phyloP scores from a whole-genome alignment of 169 alveolate species.

The Ichthyophthirius multifiliis region DNA sequence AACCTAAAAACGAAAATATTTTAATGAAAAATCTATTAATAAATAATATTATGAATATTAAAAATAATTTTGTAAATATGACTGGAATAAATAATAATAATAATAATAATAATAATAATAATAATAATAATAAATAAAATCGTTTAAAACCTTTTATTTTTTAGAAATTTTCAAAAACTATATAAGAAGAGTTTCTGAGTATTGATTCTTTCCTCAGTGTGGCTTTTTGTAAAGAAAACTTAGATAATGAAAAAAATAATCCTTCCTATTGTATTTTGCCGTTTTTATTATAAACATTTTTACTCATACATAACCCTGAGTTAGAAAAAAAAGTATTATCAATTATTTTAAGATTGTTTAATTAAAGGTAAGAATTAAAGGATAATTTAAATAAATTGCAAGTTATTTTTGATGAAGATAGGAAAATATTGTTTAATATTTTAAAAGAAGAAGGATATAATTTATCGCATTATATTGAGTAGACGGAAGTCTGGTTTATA shows the following conservation, averaged over 20 bases:
- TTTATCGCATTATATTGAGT: constrained; percentile 11
- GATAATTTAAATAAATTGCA: constrained; percentile 16
- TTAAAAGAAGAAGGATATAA: constrained; percentile 2
- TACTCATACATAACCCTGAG: constrained; percentile 13
- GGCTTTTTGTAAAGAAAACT: not conserved
- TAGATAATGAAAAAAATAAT: constrained; percentile 2
- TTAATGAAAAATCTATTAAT: not conserved
- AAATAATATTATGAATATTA: no score
- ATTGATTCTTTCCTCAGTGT: not conserved
- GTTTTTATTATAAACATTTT: constrained; percentile 20
- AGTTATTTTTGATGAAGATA: constrained; percentile 13
- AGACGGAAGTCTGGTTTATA: constrained; percentile 34
- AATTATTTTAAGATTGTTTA: constrained; percentile 21
- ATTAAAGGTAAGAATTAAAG: constrained; percentile 29
- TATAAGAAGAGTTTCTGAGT: not conserved
- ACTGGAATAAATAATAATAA: no score
- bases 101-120: no score
- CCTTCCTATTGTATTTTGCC: constrained; percentile 17
- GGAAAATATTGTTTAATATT: constrained; percentile 4
- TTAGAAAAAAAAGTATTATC: constrained; percentile 19
- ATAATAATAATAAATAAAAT: no score
- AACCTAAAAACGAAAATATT: constrained; percentile 12
- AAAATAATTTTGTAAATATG: no score
- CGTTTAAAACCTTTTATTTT: no score
- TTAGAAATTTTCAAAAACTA: no score